Base-by-base conservation (phyloP, 345 rosid species). In the Mallotus nudiflorus region DNA sequence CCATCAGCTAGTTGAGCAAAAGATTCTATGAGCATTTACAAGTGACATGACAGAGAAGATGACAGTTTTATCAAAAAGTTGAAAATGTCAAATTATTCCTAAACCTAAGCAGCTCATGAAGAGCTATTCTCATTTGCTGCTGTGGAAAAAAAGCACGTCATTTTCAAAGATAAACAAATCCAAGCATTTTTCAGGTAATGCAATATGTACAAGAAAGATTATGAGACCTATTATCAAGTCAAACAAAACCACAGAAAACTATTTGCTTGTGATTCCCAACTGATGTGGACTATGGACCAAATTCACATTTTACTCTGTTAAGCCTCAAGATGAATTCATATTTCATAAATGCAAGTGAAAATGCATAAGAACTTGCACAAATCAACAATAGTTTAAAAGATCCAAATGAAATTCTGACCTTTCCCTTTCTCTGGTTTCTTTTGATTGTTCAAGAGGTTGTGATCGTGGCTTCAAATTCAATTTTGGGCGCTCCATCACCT, bases 391-490 rank as follows among this genome's bases (percentile, higher is more conserved):
- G 10, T 19, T 48, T 3, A 20, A 60, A 19, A 45, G 40, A 62
- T 28, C 6, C 11, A 33, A 20, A 29, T 11, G 16, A 54, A 62
- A 54, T 28, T 63, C 84, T 29, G 61, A 92, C 98, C 96, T 85
- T 67, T 78, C 96, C 55, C 66, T 81, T 73, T 90, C 89, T 75
- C 64, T 68, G 50, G 73, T 83, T n/a, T n/a, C n/a, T n/a, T n/a
- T n/a, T n/a, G n/a, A n/a, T n/a, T n/a, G n/a, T n/a, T n/a, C n/a
- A n/a, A n/a, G n/a, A n/a, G n/a, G n/a, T n/a, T n/a, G n/a, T n/a
- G n/a, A n/a, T n/a, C n/a, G n/a, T n/a, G n/a, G n/a, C n/a, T n/a
- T n/a, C n/a, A n/a, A n/a, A n/a, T n/a, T n/a, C n/a, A n/a, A n/a
- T n/a, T n/a, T n/a, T n/a, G n/a, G n/a, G n/a, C n/a, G n/a, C n/a